Percentiles rank a stretch among this genome's conserved stretches.
Conservation (phyloP, 177 flowering plant genomes). For the Vitis hybrid region DNA sequence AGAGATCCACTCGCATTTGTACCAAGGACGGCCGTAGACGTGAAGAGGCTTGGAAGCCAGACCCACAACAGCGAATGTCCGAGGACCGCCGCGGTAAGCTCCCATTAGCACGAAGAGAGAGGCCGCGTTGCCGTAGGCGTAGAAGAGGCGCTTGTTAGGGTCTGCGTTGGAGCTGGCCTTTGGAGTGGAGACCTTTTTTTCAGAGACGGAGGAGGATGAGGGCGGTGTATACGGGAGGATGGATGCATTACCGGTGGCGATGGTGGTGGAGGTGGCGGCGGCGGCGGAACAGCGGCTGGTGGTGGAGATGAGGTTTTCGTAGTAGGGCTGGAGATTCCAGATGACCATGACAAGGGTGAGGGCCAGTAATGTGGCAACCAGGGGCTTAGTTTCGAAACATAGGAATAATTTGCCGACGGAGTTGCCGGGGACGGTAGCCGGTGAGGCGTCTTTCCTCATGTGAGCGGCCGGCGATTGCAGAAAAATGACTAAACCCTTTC, state of each 20-base stretch:
- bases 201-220: slow-evolving; percentile 6
- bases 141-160: slow-evolving; percentile 55
- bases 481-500: background rate
- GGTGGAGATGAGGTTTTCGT: slow-evolving; percentile 34
- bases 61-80: slow-evolving; percentile 60
- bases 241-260: background rate
- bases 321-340: slow-evolving; percentile 65
- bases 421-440: slow-evolving; percentile 20
- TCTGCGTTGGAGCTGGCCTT: slow-evolving; percentile 15
- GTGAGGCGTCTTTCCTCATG: slow-evolving; percentile 37
- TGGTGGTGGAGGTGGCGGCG: slow-evolving; percentile 10
- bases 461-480: background rate
- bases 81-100: slow-evolving; percentile 68
- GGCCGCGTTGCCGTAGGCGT: slow-evolving; percentile 59
- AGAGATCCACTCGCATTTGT: slow-evolving; percentile 66
- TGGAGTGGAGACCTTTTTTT: slow-evolving; percentile 23
- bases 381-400: slow-evolving; percentile 56
- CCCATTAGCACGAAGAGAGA: slow-evolving; percentile 66
- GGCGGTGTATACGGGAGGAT: no score
- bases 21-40: slow-evolving; percentile 60
- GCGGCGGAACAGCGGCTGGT: slow-evolving; percentile 17
- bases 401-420: slow-evolving; percentile 18
- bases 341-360: slow-evolving; percentile 46
- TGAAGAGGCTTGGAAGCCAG: slow-evolving; percentile 73
- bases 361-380: slow-evolving; percentile 48